Conservation (phyloP, 164 flowering plant genomes). For the Tetracentron sinense region DNA sequence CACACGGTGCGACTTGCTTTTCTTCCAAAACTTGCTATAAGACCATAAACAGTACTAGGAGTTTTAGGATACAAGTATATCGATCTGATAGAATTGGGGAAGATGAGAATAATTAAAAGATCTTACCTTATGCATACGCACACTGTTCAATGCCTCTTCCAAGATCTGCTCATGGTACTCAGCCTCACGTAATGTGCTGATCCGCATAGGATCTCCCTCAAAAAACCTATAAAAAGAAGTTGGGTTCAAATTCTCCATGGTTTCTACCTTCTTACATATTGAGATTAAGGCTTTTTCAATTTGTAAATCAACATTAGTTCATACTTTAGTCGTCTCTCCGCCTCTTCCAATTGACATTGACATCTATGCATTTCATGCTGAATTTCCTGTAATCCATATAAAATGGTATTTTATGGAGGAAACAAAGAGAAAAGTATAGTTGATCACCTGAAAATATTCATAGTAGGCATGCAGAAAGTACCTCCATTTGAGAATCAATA, state of each 20-base stretch:
- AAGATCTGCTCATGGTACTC: conserved; percentile 36
- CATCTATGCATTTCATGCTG: conserved; percentile 32
- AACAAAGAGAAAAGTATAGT: neutral
- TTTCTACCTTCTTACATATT: neutral
- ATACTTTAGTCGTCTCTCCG: conserved; percentile 41
- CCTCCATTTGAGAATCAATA: conserved; percentile 38
- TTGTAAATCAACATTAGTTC: neutral
- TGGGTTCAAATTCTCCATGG: neutral
- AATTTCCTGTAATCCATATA: conserved; percentile 23
- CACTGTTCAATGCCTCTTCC: conserved; percentile 29
- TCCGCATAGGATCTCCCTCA: conserved; percentile 36
- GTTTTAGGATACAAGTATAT: neutral
- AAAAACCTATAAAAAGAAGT: conserved; percentile 23
- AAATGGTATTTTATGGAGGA: neutral
- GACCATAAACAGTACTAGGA: neutral
- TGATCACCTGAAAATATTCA: no score
- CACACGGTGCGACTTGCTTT: conserved; percentile 4
- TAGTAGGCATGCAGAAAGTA: conserved; percentile 7
- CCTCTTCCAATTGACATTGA: conserved; percentile 32
- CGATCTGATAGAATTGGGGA: no score
- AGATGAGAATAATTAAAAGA: neutral
- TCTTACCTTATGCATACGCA: conserved; percentile 31
- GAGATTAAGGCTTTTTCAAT: neutral
- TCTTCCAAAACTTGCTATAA: conserved; percentile 29
- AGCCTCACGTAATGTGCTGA: conserved; percentile 37